Conservation (phyloP, 2,329 filamentous ascomycete species). For the Trichoderma sp. region DNA sequence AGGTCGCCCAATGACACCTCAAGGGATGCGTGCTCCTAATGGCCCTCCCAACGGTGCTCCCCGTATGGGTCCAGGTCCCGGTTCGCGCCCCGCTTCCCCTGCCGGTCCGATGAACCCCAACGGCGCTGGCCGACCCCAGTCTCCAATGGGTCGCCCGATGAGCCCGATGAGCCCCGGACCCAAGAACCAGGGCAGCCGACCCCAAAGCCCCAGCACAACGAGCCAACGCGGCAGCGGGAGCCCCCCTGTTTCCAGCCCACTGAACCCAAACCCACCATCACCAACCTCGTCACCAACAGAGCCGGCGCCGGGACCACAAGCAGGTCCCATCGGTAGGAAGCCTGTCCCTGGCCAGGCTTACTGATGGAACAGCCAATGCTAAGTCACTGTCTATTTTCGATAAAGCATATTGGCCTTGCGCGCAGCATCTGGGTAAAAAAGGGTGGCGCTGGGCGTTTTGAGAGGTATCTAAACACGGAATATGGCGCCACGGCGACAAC, state of each 20-base stretch:
- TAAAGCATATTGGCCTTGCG: conserved; percentile 21
- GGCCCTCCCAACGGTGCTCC: conserved; percentile 42
- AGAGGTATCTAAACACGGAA: conserved; percentile 24
- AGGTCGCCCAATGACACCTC: conserved; percentile 39
- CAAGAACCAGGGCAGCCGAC: conserved; percentile 33
- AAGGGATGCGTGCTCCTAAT: conserved; percentile 36
- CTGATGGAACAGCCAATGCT: conserved; percentile 25
- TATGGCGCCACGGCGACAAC: conserved; percentile 24
- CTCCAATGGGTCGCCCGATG: conserved; percentile 36
- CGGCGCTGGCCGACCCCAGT: conserved; percentile 27
- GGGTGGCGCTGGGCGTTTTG: conserved; percentile 30
- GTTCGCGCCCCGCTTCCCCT: conserved; percentile 44
- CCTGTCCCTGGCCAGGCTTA: conserved; percentile 56
- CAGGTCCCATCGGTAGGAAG: conserved; percentile 50
- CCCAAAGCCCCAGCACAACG: conserved; percentile 43
- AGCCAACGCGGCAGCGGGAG: conserved; percentile 42
- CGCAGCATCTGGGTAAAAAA: conserved; percentile 26
- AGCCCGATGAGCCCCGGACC: conserved; percentile 46
- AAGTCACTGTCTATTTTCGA: conserved; percentile 14
- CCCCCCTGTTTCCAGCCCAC: conserved; percentile 45
- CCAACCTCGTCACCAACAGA: conserved; percentile 24
- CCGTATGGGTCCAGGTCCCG: conserved; percentile 30
- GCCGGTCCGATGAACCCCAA: conserved; percentile 31
- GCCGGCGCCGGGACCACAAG: conserved; percentile 34
- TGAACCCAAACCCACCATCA: conserved; percentile 38